These are phyloP conservation scores for Graphilbum fragrans DNA, from an alignment of 2,329 filamentous ascomycete genomes.

Conservation along the genomic window DNA sequence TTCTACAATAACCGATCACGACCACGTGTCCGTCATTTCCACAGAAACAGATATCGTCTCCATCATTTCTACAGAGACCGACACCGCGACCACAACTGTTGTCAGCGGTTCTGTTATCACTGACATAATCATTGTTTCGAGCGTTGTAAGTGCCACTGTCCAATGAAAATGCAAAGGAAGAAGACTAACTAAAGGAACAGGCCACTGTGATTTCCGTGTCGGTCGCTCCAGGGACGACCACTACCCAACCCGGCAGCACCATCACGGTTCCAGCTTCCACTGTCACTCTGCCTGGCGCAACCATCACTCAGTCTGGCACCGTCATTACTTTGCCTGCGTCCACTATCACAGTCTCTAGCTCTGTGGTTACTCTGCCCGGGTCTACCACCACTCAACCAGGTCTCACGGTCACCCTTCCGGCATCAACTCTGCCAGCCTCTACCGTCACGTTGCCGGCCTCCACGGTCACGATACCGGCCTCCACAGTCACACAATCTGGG, in stretches of 20 bases:
- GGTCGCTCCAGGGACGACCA: conserved; percentile 2
- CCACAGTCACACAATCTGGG: conserved; percentile 6
- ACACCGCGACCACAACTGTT: background rate
- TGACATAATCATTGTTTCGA: background rate
- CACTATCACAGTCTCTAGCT: conserved; percentile 8
- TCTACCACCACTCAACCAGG: too few relatives aligned
- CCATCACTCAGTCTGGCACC: conserved; percentile 4
- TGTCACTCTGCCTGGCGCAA: conserved; percentile 2
- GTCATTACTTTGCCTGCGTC: conserved; percentile 6
- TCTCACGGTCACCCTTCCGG: too few relatives aligned
- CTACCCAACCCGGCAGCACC: background rate
- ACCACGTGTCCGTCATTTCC: background rate
- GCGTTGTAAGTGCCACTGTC: too few relatives aligned
- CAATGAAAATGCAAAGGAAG: too few relatives aligned
- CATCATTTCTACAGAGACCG: background rate
- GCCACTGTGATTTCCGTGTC: background rate
- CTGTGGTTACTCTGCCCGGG: conserved; percentile 10
- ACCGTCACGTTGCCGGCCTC: background rate
- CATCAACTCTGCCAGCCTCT: conserved; percentile 4
- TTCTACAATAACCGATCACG: background rate
- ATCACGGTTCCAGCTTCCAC: conserved; percentile 4
- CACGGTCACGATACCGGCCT: background rate
- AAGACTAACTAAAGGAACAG: background rate
- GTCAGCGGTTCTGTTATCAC: background rate
- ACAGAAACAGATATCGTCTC: background rate